Evolutionary conservation across 495 filamentous ascomycete genomes (phyloP).

Genomic region (Hyaloscypha bicolor): DNA sequence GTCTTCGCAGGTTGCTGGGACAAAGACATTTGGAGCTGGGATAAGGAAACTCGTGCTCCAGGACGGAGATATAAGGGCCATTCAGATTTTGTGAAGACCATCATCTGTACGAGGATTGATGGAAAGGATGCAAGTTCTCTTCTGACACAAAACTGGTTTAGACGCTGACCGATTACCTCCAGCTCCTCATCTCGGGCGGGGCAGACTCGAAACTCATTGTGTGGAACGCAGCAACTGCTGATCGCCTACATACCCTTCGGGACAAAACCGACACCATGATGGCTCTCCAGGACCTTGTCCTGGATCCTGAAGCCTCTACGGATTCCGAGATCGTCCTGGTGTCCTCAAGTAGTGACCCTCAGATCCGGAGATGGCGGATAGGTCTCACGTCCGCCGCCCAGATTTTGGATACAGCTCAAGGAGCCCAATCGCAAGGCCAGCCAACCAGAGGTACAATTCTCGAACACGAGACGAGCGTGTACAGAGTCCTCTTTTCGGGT

Average conservation of each 20-base stretch:
- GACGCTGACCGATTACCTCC: neutral
- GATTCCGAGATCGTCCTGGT: slow-evolving; percentile 60
- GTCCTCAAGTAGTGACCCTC: slow-evolving; percentile 80
- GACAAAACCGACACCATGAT: slow-evolving; percentile 66
- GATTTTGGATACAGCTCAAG: slow-evolving; percentile 44
- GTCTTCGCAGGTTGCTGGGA: slow-evolving; percentile 94
- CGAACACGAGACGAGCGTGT: slow-evolving; percentile 88
- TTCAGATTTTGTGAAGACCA: slow-evolving; percentile 85
- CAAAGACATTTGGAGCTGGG: slow-evolving; percentile 85
- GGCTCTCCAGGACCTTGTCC: slow-evolving; percentile 70
- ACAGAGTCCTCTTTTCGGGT: slow-evolving; percentile 68
- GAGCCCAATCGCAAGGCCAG: slow-evolving; percentile 32
- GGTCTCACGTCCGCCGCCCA: slow-evolving; percentile 46
- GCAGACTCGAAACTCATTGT: slow-evolving; percentile 85
- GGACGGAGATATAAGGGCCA: slow-evolving; percentile 69
- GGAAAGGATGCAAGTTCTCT: slow-evolving; percentile 54
- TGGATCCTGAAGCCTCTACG: slow-evolving; percentile 63
- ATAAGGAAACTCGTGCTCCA: slow-evolving; percentile 48
- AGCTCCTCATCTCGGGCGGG: slow-evolving; percentile 75
- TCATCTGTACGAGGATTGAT: slow-evolving; percentile 56
- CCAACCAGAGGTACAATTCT: slow-evolving; percentile 60
- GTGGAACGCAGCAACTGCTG: slow-evolving; percentile 71
- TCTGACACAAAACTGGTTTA: neutral
- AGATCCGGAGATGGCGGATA: slow-evolving; percentile 76
- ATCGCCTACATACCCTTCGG: slow-evolving; percentile 70